These are phyloP conservation scores for Trichoderma sp. DNA, from an alignment of 2,329 filamentous ascomycete genomes.

Conservation along the genomic window DNA sequence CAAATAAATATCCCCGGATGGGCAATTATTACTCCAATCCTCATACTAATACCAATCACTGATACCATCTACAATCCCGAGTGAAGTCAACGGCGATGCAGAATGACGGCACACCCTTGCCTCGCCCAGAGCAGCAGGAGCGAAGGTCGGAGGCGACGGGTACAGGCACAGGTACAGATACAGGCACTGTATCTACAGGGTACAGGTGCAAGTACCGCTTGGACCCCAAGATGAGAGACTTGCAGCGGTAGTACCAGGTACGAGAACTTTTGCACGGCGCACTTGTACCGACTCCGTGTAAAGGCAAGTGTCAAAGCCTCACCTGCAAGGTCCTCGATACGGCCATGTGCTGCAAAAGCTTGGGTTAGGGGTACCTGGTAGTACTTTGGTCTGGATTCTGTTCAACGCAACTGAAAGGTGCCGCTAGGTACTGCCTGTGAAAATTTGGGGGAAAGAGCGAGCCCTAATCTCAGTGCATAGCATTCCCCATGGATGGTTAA, in stretches of 20 bases:
- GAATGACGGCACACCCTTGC: background rate
- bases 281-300: background rate
- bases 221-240: background rate
- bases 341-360: background rate
- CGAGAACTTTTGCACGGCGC: background rate
- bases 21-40: background rate
- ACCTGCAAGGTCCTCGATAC: background rate
- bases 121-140: slow-evolving; percentile 14
- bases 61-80: background rate
- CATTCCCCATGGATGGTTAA: background rate
- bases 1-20: background rate
- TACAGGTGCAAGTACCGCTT: background rate
- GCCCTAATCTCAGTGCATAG: background rate
- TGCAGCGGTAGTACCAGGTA: background rate
- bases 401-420: background rate
- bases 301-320: too few species aligned
- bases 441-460: background rate
- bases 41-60: background rate
- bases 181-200: background rate
- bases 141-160: slow-evolving; percentile 6
- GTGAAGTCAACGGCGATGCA: background rate
- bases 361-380: background rate
- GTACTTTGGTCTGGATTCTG: background rate
- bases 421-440: background rate
- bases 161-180: background rate